A percentile compares a stretch with the other conserved stretches of the same genome.
Conservation (phyloP, 306 rosid genomes). For the Phaseolus lunatus region DNA sequence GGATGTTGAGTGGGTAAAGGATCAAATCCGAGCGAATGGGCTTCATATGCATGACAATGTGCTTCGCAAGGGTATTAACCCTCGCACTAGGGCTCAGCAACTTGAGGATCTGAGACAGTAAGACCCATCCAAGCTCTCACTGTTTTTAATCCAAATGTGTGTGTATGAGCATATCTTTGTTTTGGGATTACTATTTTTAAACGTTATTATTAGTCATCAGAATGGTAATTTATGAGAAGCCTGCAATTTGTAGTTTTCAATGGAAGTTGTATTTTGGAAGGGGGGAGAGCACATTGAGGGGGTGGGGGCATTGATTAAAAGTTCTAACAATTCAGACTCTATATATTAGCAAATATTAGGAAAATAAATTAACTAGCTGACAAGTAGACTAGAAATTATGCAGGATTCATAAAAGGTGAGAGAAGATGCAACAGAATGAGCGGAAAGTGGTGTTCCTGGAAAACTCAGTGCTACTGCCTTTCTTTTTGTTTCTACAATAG, state of each 20-base stretch:
- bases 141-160: constrained; percentile 3
- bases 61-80: constrained; percentile 92
- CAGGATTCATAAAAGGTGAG: neutral
- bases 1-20: constrained; percentile 86
- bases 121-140: constrained; percentile 38
- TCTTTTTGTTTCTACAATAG: neutral
- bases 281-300: neutral
- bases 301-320: neutral
- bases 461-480: neutral
- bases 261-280: constrained; percentile 3
- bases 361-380: neutral
- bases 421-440: neutral
- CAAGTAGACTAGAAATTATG: neutral
- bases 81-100: constrained; percentile 83
- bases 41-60: constrained; percentile 87
- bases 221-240: constrained; percentile 16
- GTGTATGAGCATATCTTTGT: constrained; percentile 5
- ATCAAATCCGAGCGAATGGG: constrained; percentile 80
- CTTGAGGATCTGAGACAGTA: constrained; percentile 82
- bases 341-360: neutral
- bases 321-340: constrained; percentile 14
- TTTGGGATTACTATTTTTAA: constrained; percentile 8
- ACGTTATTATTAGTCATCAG: neutral
- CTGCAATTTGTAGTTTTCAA: constrained; percentile 8
- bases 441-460: constrained; percentile 11